phyloP scores from a whole-genome alignment of 345 rosid species.

The Erucastrum elatum region DNA sequence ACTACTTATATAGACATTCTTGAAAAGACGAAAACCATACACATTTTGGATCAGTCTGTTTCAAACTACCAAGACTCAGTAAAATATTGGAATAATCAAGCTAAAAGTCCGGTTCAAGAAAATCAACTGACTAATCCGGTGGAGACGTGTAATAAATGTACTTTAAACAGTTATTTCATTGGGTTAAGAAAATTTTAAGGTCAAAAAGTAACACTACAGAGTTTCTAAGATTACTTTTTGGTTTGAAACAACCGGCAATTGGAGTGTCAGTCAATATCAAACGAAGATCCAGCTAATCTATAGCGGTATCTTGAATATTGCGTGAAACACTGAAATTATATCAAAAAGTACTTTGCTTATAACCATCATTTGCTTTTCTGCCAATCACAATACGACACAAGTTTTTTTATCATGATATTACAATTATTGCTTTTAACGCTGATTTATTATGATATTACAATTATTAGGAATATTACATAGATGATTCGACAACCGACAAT shows the following conservation, averaged over 20 bases:
- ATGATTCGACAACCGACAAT: no score
- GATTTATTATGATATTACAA: no score
- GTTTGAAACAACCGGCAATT: neutral
- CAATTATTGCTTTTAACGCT: no score
- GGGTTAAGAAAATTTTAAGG: neutral
- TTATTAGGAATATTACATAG: no score
- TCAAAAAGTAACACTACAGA: neutral
- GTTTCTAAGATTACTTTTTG: neutral
- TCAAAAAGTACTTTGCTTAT: no score
- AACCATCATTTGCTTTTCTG: neutral
- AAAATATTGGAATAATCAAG: neutral
- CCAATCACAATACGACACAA: neutral
- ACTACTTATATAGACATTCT: neutral
- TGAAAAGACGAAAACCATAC: neutral
- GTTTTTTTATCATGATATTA: no score
- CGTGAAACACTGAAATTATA: neutral
- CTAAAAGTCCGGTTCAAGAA: neutral
- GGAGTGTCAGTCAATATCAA: neutral
- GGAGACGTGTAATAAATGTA: neutral
- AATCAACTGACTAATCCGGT: conserved; percentile 3
- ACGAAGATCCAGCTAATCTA: conserved; percentile 20
- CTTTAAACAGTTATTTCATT: neutral
- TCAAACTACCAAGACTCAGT: neutral
- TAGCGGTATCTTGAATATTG: conserved; percentile 13
- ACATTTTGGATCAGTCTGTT: neutral